Evolutionary conservation across 2,329 filamentous ascomycete genomes (phyloP).

Genomic region (Pestalotiopsis fici): DNA sequence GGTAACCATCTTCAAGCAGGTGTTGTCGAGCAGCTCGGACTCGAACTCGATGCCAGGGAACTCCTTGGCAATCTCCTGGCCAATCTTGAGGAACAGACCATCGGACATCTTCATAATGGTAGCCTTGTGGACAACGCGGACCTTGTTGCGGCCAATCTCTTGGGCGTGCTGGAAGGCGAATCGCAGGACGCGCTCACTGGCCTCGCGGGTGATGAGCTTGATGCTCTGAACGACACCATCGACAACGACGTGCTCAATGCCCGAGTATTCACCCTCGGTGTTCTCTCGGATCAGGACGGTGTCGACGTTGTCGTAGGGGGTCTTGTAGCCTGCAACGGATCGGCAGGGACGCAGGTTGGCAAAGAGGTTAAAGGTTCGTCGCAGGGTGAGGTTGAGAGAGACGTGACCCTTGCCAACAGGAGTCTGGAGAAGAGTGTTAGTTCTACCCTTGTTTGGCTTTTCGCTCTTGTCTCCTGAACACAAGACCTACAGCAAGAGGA

Average conservation of each 20-base stretch:
- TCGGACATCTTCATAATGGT: constrained; percentile 99
- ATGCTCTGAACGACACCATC: constrained; percentile 99
- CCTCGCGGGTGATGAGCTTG: constrained; percentile 97
- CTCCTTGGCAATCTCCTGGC: constrained; percentile 85
- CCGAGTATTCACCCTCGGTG: constrained; percentile 99
- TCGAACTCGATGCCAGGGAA: constrained; percentile 97
- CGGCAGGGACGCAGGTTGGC: constrained; percentile 98
- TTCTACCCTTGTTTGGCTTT: constrained; percentile 2
- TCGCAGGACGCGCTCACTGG: constrained; percentile 91
- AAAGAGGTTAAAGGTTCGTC: constrained; percentile 99
- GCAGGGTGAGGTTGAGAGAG: constrained; percentile 96
- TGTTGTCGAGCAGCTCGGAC: constrained; percentile 97
- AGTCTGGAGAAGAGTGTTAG: constrained; percentile 53
- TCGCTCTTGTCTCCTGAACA: not conserved
- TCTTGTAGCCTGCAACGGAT: constrained; percentile 97
- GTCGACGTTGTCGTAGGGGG: constrained; percentile 95
- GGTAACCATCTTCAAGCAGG: constrained; percentile 97
- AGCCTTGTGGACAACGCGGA: constrained; percentile 98
- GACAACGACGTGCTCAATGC: constrained; percentile 97
- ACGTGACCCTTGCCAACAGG: constrained; percentile 98
- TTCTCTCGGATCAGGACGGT: constrained; percentile 99
- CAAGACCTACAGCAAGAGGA: constrained; percentile 79
- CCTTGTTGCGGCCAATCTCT: constrained; percentile 92
- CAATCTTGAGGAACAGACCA: constrained; percentile 93
- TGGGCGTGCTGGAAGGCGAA: constrained; percentile 98